Conservation (phyloP, 1,284 basidiomycete species). For the Fomitopsis schrenkii region DNA sequence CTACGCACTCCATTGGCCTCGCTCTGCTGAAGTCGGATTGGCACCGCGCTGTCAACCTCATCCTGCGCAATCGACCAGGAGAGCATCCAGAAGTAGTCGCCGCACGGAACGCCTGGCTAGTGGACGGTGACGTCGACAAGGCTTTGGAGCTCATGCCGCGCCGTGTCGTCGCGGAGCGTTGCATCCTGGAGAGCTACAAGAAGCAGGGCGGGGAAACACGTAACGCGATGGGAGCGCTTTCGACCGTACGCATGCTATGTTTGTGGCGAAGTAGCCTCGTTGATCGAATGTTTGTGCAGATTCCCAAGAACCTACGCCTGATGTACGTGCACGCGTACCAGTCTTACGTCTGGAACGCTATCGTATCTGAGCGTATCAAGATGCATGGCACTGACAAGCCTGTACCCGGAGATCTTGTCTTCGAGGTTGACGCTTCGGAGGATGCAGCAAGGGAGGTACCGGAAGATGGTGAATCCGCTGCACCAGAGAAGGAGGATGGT, state of each 20-base stretch:
- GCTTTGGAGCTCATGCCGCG: constrained; percentile 84
- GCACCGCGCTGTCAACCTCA: constrained; percentile 81
- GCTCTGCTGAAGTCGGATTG: constrained; percentile 87
- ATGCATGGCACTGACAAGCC: constrained; percentile 73
- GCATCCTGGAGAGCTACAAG: constrained; percentile 87
- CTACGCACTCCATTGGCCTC: constrained; percentile 92
- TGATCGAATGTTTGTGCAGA: constrained; percentile 46
- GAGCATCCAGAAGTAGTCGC: constrained; percentile 85
- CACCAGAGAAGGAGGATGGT: constrained; percentile 38
- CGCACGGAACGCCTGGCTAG: constrained; percentile 81
- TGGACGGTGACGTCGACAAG: constrained; percentile 71
- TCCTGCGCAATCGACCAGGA: constrained; percentile 79
- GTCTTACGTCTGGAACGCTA: constrained; percentile 97
- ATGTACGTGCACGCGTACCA: constrained; percentile 99
- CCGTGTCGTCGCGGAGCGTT: constrained; percentile 88
- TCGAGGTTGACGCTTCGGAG: constrained; percentile 40
- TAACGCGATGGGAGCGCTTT: constrained; percentile 84
- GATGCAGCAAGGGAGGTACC: constrained; percentile 37
- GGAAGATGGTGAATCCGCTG: constrained; percentile 40
- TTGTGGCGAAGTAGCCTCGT: constrained; percentile 10
- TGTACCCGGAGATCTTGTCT: constrained; percentile 86
- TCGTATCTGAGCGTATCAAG: constrained; percentile 89
- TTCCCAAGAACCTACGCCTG: constrained; percentile 89
- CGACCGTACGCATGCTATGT: constrained; percentile 54
- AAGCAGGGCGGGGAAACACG: constrained; percentile 73